phyloP scores from a whole-genome alignment of 2,329 filamentous ascomycete species.

The Microcyclospora tardicrescens region DNA sequence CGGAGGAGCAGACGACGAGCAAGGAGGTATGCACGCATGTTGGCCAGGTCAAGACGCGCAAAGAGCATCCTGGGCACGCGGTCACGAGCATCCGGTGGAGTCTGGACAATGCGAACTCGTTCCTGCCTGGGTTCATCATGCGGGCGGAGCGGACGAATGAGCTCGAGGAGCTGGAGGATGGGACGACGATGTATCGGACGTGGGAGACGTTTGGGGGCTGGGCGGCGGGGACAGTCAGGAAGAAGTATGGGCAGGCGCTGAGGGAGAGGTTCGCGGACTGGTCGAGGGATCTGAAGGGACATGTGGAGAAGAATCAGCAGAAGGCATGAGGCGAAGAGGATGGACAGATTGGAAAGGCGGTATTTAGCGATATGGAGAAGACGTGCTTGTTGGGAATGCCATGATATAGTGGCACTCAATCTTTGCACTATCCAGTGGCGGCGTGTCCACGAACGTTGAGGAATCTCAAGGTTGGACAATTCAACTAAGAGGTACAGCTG shows the following conservation, averaged over 20 bases:
- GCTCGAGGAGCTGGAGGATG: conserved; percentile 26
- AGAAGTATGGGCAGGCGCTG: conserved; percentile 28
- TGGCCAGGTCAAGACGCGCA: conserved; percentile 16
- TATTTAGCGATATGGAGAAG: too few relatives aligned
- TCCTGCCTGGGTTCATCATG: conserved; percentile 24
- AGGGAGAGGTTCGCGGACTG: conserved; percentile 28
- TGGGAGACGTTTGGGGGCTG: conserved; percentile 35
- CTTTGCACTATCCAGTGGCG: too few relatives aligned
- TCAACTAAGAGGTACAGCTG: too few relatives aligned
- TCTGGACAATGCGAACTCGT: conserved; percentile 18
- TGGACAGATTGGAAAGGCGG: too few relatives aligned
- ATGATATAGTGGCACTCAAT: too few relatives aligned
- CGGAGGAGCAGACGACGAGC: conserved; percentile 14
- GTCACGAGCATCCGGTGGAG: conserved; percentile 22
- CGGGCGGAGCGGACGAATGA: conserved; percentile 36
- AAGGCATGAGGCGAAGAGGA: too few relatives aligned
- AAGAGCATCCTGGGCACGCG: conserved; percentile 6
- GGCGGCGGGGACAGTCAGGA: conserved; percentile 29
- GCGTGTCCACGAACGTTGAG: too few relatives aligned
- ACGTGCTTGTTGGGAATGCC: too few relatives aligned
- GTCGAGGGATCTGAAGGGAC: conserved; percentile 29
- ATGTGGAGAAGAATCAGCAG: conserved; percentile 21
- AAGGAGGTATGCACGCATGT: conserved; percentile 25
- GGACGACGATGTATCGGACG: conserved; percentile 25
- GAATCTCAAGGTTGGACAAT: too few relatives aligned